Base-by-base conservation (phyloP, 163 green algal genomes). In the Chloromonas sp. region DNA sequence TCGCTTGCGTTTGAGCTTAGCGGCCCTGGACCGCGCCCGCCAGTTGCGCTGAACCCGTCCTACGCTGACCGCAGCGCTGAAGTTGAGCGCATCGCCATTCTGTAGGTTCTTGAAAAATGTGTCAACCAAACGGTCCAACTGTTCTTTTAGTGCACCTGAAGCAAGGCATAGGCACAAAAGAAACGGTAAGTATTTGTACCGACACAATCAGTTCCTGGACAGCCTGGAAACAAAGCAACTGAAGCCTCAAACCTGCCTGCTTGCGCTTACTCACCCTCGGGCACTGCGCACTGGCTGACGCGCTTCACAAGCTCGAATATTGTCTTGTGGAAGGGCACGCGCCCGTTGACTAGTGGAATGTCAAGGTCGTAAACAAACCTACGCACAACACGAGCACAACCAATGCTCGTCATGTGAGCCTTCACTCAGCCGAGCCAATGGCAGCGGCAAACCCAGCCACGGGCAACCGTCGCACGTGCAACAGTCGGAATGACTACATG, bases 351-450 rank as follows among this genome's bases (percentile, higher is more conserved):
- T 71, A 97, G 85, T 1, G 94, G 94, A 70, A 97, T 96, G 84
- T 97, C 91, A 81, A 97, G 87, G 78, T 93, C 89, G 83, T 91
- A 92, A 81, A 93, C 89, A 79, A 94, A 93, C 60, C 87, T 90
- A 66, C 36, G 36, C 36, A 36, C 14, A 36, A 36, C 36, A 36
- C 36, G 36, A 36, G 36, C 36, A 36, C 36, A 36, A 36, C 36
- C 36, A 36, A 36, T 36, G 36, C 36, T 36, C 36, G 36, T 36
- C 36, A 36, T 36, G 36, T 36, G 36, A 36, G 36, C 36, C 36
- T 36, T 36, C 36, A 36, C 36, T 76, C 8, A 76, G 66, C 66
- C 5, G 66, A 11, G 66, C 66, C 66, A 76, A 11, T 76, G 66
- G 66, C 66, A n/a, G 66, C 8, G 66, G 5, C 8, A 76, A 11